A percentile compares a stretch with the other conserved stretches of the same genome.
These are phyloP conservation scores for Penicillium frequentans DNA, from an alignment of 2,329 filamentous ascomycete species.

Conservation along the genomic window DNA sequence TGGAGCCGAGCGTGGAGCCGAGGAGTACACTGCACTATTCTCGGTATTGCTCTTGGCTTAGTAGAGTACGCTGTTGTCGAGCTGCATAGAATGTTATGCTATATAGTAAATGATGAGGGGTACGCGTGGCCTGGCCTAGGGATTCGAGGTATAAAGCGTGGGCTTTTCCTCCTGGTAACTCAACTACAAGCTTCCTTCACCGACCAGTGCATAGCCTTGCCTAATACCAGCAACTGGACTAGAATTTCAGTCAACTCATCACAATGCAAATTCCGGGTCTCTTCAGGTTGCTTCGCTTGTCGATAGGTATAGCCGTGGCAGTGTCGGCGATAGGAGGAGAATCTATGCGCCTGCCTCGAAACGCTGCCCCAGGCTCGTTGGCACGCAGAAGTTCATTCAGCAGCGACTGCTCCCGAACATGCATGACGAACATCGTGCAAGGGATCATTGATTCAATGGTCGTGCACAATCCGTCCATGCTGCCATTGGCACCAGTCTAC, in stretches of 20 bases:
- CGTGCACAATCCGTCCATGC: slow-evolving; percentile 1
- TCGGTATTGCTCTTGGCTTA: neutral
- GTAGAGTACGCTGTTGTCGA: neutral
- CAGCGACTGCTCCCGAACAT: neutral
- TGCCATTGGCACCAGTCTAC: slow-evolving; percentile 5
- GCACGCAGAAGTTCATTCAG: neutral
- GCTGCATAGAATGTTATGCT: neutral
- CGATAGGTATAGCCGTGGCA: neutral
- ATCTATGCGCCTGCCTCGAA: neutral
- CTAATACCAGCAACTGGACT: neutral
- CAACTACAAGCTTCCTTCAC: neutral
- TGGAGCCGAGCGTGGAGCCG: neutral
- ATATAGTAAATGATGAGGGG: neutral
- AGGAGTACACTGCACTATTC: neutral
- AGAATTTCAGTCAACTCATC: neutral
- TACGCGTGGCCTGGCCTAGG: neutral
- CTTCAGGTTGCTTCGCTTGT: neutral
- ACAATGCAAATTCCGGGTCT: neutral
- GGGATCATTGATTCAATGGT: slow-evolving; percentile 2
- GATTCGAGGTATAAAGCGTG: neutral
- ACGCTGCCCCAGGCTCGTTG: neutral
- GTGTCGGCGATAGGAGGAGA: neutral
- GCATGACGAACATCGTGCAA: slow-evolving; percentile 2
- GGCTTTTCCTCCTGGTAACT: neutral
- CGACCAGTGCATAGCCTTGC: neutral